phyloP scores from a whole-genome alignment of 2,329 filamentous ascomycete genomes.

The Endothia cerciana region DNA sequence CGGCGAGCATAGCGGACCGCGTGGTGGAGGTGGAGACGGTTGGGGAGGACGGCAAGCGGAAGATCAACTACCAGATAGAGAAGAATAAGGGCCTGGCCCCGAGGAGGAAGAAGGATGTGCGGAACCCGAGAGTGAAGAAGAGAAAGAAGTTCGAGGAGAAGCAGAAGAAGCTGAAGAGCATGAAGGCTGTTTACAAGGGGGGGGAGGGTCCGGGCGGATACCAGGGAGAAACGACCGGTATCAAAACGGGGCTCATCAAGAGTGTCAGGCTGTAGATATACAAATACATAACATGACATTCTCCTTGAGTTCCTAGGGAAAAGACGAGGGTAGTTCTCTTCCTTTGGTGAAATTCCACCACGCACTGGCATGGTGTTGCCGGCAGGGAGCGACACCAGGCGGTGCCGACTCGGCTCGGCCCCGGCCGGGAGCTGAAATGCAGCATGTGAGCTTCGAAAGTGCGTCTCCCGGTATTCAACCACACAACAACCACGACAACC shows the following conservation, averaged over 20 bases:
- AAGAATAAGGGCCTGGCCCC: slow-evolving; percentile 97
- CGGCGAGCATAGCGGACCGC: slow-evolving; percentile 66
- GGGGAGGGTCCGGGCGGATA: slow-evolving; percentile 85
- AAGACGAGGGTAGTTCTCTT: background rate
- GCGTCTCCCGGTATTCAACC: background rate
- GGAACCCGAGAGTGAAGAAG: slow-evolving; percentile 98
- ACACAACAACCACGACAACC: background rate
- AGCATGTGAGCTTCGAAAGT: slow-evolving; percentile 8
- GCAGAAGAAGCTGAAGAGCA: slow-evolving; percentile 93
- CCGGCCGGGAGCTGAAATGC: slow-evolving; percentile 21
- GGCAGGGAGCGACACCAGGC: background rate
- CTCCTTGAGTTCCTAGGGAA: background rate
- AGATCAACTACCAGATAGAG: slow-evolving; percentile 90
- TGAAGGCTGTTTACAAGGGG: slow-evolving; percentile 84
- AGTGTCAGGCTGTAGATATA: slow-evolving; percentile 78
- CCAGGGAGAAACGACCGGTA: slow-evolving; percentile 89
- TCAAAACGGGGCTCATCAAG: slow-evolving; percentile 92
- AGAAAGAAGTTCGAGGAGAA: slow-evolving; percentile 94
- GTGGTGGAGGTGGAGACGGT: slow-evolving; percentile 69
- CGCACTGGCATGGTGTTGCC: background rate
- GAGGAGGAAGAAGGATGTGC: slow-evolving; percentile 87
- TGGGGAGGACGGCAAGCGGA: slow-evolving; percentile 84
- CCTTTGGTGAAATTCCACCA: background rate
- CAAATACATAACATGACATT: background rate
- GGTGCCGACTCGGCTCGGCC: slow-evolving; percentile 27